phyloP scores from a whole-genome alignment of 352 stramenopile genomes.

The Pythium brachiatum region DNA sequence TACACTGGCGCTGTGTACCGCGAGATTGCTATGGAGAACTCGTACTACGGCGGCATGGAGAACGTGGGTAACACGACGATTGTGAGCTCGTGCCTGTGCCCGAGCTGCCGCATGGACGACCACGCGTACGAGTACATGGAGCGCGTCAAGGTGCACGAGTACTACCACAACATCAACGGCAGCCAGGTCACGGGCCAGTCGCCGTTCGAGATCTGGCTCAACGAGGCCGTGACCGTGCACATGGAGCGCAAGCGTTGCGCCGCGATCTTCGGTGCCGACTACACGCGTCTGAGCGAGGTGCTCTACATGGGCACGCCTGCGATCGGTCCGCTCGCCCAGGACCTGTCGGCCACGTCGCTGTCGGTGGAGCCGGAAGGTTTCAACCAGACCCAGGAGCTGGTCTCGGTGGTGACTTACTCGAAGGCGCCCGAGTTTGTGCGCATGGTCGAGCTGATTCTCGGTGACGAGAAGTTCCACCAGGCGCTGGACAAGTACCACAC shows the following conservation, averaged over 20 bases:
- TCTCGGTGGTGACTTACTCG: slow-evolving; percentile 76
- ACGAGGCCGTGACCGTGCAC: slow-evolving; percentile 78
- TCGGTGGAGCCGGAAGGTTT: slow-evolving; percentile 72
- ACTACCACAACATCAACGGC: slow-evolving; percentile 85
- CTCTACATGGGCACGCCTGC: slow-evolving; percentile 72
- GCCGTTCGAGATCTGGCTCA: slow-evolving; percentile 81
- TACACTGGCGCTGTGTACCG: slow-evolving; percentile 79
- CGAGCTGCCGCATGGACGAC: slow-evolving; percentile 74
- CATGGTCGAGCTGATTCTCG: slow-evolving; percentile 71
- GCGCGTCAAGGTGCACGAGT: slow-evolving; percentile 80
- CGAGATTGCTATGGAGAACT: slow-evolving; percentile 84
- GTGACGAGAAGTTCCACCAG: slow-evolving; percentile 67
- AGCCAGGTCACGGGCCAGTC: slow-evolving; percentile 78
- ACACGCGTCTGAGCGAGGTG: slow-evolving; percentile 68
- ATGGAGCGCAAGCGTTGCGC: slow-evolving; percentile 71
- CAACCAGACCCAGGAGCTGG: slow-evolving; percentile 78
- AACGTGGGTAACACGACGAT: slow-evolving; percentile 84
- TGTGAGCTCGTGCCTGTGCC: slow-evolving; percentile 67
- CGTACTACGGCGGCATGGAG: slow-evolving; percentile 81
- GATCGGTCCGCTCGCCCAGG: slow-evolving; percentile 63
- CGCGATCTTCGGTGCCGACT: slow-evolving; percentile 67
- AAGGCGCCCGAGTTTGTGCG: slow-evolving; percentile 79
- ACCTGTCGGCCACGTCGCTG: slow-evolving; percentile 68
- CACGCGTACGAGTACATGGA: slow-evolving; percentile 82
- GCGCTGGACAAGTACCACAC: slow-evolving; percentile 78